phyloP scores from a whole-genome alignment of 2,329 filamentous ascomycete genomes.

The Chrysoporthe austroafricana region DNA sequence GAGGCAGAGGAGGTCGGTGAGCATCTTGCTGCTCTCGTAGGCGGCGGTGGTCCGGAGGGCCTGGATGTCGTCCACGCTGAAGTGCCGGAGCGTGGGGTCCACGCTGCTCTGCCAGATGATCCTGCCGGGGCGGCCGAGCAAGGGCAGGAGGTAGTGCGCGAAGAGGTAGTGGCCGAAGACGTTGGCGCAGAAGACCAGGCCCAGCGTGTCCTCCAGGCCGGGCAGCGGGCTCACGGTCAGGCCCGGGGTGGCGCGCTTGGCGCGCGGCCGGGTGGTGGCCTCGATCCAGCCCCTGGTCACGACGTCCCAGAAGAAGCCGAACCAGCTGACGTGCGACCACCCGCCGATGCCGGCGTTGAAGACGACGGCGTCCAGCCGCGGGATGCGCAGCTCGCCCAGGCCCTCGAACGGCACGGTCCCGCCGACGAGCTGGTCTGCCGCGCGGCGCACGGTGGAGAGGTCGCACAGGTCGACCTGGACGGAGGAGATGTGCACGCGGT shows the following conservation, averaged over 20 bases:
- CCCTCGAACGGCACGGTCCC: slow-evolving; percentile 48
- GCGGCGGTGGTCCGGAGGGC: slow-evolving; percentile 63
- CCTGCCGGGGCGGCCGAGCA: slow-evolving; percentile 69
- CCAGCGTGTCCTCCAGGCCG: slow-evolving; percentile 59
- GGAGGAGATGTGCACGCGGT: slow-evolving; percentile 61
- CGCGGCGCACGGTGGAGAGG: slow-evolving; percentile 53
- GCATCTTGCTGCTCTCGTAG: slow-evolving; percentile 86
- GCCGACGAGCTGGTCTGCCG: slow-evolving; percentile 51
- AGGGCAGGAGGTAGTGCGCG: slow-evolving; percentile 75
- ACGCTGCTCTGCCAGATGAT: slow-evolving; percentile 89
- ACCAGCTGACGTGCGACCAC: slow-evolving; percentile 80
- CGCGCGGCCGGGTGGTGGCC: slow-evolving; percentile 76
- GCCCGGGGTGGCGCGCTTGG: slow-evolving; percentile 66
- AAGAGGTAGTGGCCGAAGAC: slow-evolving; percentile 95
- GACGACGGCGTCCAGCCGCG: slow-evolving; percentile 77
- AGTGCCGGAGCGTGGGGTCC: slow-evolving; percentile 61
- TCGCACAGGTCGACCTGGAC: slow-evolving; percentile 65
- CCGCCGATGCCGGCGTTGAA: slow-evolving; percentile 90
- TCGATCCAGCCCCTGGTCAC: slow-evolving; percentile 65
- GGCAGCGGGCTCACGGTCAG: slow-evolving; percentile 48
- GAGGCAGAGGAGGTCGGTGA: slow-evolving; percentile 83
- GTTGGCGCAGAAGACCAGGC: slow-evolving; percentile 87
- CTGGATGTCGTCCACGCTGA: slow-evolving; percentile 76
- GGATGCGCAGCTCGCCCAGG: slow-evolving; percentile 55
- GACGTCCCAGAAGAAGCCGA: slow-evolving; percentile 55